Percentiles rank a stretch among this genome's conserved stretches.
Conservation (phyloP, 345 rosid species). For the Noccaea caerulescens region DNA sequence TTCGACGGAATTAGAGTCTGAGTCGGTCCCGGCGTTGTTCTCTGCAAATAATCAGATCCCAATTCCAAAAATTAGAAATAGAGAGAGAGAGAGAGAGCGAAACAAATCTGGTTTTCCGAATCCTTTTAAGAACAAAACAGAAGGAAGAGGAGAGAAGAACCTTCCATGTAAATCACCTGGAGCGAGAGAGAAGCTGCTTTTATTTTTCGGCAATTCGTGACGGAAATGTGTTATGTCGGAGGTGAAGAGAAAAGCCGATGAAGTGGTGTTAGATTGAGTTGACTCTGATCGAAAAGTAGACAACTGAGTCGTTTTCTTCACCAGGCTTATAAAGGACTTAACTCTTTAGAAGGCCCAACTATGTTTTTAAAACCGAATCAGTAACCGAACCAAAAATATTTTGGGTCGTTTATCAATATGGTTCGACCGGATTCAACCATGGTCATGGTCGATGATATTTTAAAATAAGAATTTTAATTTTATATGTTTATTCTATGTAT, state of each 20-base stretch:
- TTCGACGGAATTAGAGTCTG: conserved; percentile 60
- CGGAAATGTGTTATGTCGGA: not conserved
- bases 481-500: too few relatives aligned
- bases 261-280: conserved; percentile 1
- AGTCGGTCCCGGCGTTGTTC: conserved; percentile 62
- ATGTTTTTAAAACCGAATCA: too few relatives aligned
- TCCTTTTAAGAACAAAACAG: not conserved
- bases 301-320: not conserved
- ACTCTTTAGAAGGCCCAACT: too few relatives aligned
- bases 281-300: conserved; percentile 3
- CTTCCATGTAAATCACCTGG: conserved; percentile 35
- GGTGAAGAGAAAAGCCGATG: not conserved
- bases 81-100: not conserved
- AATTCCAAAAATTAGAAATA: not conserved
- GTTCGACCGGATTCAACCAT: too few relatives aligned
- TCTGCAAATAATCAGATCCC: conserved; percentile 46
- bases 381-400: too few relatives aligned
- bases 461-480: too few relatives aligned
- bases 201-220: not conserved
- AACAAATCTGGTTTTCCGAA: not conserved
- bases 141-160: conserved; percentile 20
- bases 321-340: not conserved
- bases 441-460: too few relatives aligned
- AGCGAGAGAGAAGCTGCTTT: conserved; percentile 1
- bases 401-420: too few relatives aligned